phyloP scores from a whole-genome alignment of 495 filamentous ascomycete species.

The Talaromyces trachyspermus region DNA sequence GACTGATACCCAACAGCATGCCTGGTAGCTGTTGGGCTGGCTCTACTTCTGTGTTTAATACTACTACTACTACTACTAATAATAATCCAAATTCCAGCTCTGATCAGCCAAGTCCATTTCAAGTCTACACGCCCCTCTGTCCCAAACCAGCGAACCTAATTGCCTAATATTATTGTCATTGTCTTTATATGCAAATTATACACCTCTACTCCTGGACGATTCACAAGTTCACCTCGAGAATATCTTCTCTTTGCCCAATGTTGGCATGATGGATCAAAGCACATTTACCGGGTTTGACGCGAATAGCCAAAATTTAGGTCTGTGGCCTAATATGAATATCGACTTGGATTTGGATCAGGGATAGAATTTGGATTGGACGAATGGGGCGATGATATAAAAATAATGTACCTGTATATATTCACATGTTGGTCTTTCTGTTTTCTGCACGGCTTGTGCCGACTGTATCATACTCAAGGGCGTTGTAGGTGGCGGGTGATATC shows the following conservation, averaged over 20 bases:
- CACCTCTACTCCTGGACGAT: too few relatives aligned
- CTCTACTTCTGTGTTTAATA: too few relatives aligned
- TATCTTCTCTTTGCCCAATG: slow-evolving; percentile 7
- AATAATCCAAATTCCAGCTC: too few relatives aligned
- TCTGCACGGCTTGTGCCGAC: too few relatives aligned
- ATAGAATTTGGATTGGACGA: slow-evolving; percentile 33
- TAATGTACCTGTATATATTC: neutral
- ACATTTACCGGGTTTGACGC: slow-evolving; percentile 9
- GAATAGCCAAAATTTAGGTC: slow-evolving; percentile 10
- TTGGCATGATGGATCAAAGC: slow-evolving; percentile 15
- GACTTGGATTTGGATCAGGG: slow-evolving; percentile 33
- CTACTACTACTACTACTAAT: too few relatives aligned
- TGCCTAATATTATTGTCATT: too few relatives aligned
- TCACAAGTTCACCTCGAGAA: slow-evolving; percentile 14
- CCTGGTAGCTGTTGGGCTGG: too few relatives aligned
- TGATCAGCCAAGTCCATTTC: slow-evolving; percentile 10
- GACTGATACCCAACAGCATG: too few relatives aligned
- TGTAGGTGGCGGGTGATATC: too few relatives aligned
- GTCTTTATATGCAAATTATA: too few relatives aligned
- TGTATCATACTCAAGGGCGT: too few relatives aligned
- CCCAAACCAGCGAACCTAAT: slow-evolving; percentile 13
- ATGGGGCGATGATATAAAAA: slow-evolving; percentile 4
- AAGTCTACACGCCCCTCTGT: slow-evolving; percentile 24
- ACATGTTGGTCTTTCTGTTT: too few relatives aligned
- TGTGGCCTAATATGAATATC: slow-evolving; percentile 20